These are phyloP conservation scores for Spencermartinsiella europaea DNA, from an alignment of 805 yeast genomes.

Conservation along the genomic window DNA sequence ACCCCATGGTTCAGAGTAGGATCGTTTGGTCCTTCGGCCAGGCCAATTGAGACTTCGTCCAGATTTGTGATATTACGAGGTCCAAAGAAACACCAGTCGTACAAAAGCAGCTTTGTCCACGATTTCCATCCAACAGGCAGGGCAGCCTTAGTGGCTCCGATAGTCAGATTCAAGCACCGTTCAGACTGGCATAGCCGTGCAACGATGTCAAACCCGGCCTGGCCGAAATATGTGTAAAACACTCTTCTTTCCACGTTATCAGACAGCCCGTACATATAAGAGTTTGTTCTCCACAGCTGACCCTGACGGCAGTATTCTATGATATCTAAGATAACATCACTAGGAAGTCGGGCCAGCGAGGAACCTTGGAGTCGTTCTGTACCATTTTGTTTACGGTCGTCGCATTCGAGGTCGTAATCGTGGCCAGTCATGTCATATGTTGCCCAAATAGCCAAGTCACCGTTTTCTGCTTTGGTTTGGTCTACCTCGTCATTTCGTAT, in stretches of 20 bases:
- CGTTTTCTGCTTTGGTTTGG: no score
- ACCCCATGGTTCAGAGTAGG: slow-evolving; percentile 3
- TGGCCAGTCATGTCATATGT: no score
- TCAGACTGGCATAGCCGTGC: not conserved
- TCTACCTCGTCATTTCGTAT: no score
- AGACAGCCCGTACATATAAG: not conserved
- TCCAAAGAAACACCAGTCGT: slow-evolving; percentile 1
- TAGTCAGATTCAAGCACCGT: not conserved
- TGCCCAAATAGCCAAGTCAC: no score
- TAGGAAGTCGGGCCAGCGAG: not conserved
- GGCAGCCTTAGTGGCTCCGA: not conserved
- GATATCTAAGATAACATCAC: not conserved
- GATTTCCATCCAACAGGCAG: not conserved
- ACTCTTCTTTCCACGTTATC: not conserved
- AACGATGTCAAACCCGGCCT: not conserved
- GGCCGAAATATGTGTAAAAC: not conserved
- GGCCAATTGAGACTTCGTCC: not conserved
- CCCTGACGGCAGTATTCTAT: not conserved
- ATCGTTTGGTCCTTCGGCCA: not conserved
- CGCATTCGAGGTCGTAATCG: no score
- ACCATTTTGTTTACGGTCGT: no score
- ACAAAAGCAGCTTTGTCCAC: not conserved
- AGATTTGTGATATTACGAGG: not conserved
- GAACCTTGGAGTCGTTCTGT: no score
- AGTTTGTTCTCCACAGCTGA: not conserved